Conservation (phyloP, 495 filamentous ascomycete species). For the Parathielavia appendiculata region DNA sequence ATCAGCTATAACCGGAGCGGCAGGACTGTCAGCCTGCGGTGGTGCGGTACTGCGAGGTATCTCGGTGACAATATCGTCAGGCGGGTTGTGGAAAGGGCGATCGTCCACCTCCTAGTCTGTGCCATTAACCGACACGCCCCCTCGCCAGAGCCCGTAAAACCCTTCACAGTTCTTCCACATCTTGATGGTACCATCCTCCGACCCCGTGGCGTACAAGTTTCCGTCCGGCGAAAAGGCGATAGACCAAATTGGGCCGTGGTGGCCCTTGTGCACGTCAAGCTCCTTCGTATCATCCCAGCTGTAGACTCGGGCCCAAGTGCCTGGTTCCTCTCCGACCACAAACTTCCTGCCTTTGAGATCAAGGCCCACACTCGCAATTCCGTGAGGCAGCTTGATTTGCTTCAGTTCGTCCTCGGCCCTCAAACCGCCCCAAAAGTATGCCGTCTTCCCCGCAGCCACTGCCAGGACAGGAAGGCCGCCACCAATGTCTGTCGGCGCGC, state of each 20-base stretch:
- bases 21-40: not conserved
- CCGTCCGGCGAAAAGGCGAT: slow-evolving; percentile 90
- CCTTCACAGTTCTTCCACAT: slow-evolving; percentile 63
- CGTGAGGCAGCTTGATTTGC: slow-evolving; percentile 65
- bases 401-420: slow-evolving; percentile 69
- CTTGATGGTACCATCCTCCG: slow-evolving; percentile 96
- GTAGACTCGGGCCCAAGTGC: slow-evolving; percentile 94
- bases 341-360: slow-evolving; percentile 75
- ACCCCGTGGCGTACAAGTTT: slow-evolving; percentile 91
- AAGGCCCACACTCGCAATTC: slow-evolving; percentile 83
- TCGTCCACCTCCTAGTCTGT: slow-evolving; percentile 30
- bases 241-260: slow-evolving; percentile 96
- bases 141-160: slow-evolving; percentile 51
- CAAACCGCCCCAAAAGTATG: slow-evolving; percentile 85
- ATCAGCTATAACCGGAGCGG: slow-evolving; percentile 1
- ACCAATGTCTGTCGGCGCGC: slow-evolving; percentile 44
- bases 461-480: slow-evolving; percentile 52
- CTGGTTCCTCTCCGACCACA: slow-evolving; percentile 78
- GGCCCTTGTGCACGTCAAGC: slow-evolving; percentile 89
- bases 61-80: slow-evolving; percentile 13
- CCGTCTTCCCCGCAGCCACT: slow-evolving; percentile 78
- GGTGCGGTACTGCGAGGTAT: not conserved
- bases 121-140: slow-evolving; percentile 29
- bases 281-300: slow-evolving; percentile 77
- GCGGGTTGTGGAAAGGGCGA: slow-evolving; percentile 15